Conservation (phyloP, 1,139 yeast species). For the Yamadazyma spencermartinsiae region DNA sequence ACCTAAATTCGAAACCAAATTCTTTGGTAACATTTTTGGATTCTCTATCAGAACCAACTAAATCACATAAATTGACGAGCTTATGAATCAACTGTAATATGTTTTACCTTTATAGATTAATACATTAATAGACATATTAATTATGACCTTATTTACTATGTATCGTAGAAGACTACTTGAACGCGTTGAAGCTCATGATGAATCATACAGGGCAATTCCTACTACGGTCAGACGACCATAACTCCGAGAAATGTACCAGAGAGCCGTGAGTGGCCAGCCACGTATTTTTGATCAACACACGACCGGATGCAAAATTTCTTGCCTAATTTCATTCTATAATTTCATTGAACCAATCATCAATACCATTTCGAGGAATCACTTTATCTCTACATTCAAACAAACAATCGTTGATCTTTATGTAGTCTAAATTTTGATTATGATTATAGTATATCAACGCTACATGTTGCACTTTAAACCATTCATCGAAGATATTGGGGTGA, state of each 20-base stretch:
- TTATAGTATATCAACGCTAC: slow-evolving; percentile 42
- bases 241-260: too few relatives aligned
- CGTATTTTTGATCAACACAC: too few relatives aligned
- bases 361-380: slow-evolving; percentile 41
- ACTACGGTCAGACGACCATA: background rate
- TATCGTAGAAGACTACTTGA: too few relatives aligned
- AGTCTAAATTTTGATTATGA: slow-evolving; percentile 29
- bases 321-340: slow-evolving; percentile 16
- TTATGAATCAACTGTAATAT: background rate
- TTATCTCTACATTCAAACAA: slow-evolving; percentile 29
- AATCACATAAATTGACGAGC: background rate
- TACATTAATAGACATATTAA: slow-evolving; percentile 7
- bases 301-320: too few relatives aligned
- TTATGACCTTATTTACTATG: too few relatives aligned
- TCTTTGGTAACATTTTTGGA: slow-evolving; percentile 47
- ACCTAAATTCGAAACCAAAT: slow-evolving; percentile 43
- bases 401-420: slow-evolving; percentile 45
- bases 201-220: too few relatives aligned
- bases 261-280: too few relatives aligned
- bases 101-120: slow-evolving; percentile 7
- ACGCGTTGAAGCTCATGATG: too few relatives aligned
- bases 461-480: slow-evolving; percentile 59
- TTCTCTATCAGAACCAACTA: slow-evolving; percentile 27
- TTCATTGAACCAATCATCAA: slow-evolving; percentile 44
- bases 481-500: slow-evolving; percentile 56